Evolutionary conservation across 1,139 yeast genomes (phyloP).

Genomic region (Zygotorulaspora mrakii): DNA sequence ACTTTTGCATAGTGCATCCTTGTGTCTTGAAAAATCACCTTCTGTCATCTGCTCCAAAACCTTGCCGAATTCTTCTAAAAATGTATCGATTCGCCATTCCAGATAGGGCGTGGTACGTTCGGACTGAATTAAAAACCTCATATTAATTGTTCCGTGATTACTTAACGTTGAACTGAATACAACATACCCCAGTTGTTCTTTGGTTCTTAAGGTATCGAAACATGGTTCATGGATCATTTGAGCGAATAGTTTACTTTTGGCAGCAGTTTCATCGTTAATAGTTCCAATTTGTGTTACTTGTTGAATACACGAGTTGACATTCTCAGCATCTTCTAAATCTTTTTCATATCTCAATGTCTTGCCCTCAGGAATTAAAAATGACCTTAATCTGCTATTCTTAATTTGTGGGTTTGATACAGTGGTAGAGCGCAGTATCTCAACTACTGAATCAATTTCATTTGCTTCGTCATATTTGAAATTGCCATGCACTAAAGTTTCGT

Average conservation of each 20-base stretch:
- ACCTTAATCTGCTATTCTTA: conserved; percentile 47
- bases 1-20: conserved; percentile 61
- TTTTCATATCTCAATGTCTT: conserved; percentile 50
- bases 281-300: conserved; percentile 68
- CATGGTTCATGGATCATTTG: conserved; percentile 82
- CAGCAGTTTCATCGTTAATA: conserved; percentile 38
- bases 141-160: conserved; percentile 71
- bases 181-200: conserved; percentile 87
- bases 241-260: conserved; percentile 61
- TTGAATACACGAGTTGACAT: conserved; percentile 82
- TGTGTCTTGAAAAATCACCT: conserved; percentile 65
- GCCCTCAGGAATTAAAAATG: conserved; percentile 47
- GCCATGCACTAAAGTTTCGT: conserved; percentile 76
- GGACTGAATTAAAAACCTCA: conserved; percentile 79
- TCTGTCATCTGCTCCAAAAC: conserved; percentile 47
- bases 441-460: conserved; percentile 43
- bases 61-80: conserved; percentile 42
- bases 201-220: conserved; percentile 82
- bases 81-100: conserved; percentile 71
- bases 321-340: conserved; percentile 57
- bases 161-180: conserved; percentile 74
- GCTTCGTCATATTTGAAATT: conserved; percentile 63
- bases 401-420: conserved; percentile 27
- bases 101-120: conserved; percentile 73
- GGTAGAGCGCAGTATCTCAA: conserved; percentile 35